Base-by-base conservation (phyloP, 352 stramenopile species). In the Aphanomyces euteiches region DNA sequence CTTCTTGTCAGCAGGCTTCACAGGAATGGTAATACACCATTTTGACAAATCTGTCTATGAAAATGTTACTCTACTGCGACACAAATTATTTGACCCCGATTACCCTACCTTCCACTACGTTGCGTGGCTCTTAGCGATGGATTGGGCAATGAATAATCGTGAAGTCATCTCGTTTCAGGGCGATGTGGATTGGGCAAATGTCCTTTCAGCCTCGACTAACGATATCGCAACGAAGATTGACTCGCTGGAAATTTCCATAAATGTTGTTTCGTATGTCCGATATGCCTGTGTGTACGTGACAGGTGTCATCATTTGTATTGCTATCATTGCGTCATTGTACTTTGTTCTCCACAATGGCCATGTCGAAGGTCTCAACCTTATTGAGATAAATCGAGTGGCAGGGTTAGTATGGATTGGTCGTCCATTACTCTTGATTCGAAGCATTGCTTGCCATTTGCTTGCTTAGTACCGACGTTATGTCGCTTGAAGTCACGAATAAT, bases 401-500 rank as follows among this genome's bases (percentile, higher is more conserved):
- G 63, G 63, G 3, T 21, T 69, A 6, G 63, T 61, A 3, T 69
- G 63, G 63, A 69, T 69, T 15, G 63, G 63, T 4, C 63, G 63
- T 4, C 21, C 63, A 38, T 21, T 69, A 19, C 63, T 69, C 3
- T 15, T 68, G n/a, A 21, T 69, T 12, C 60, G 60, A 8, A 36
- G 63, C 37, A 21, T 43, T 12, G 19, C 63, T 1, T 28, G 63
- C 63, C 7, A 37, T 69, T 8, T 59, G 60, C 17, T 21, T 68
- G 7, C 60, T 68, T 0, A 21, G 19, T 41, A 68, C 60, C n/a
- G 13, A 53, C 13, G 45, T 53, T 15, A 15, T 53, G 45, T 53
- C 45, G 45, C 45, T 53, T 15, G 45, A n/a, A 19, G 13, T 19
- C 13, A 19, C n/a, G 1, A 53, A 53, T 19, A 53, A 53, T 19